Evolutionary conservation across 2,329 filamentous ascomycete genomes (phyloP).

Genomic region (Westerdykella ornata): DNA sequence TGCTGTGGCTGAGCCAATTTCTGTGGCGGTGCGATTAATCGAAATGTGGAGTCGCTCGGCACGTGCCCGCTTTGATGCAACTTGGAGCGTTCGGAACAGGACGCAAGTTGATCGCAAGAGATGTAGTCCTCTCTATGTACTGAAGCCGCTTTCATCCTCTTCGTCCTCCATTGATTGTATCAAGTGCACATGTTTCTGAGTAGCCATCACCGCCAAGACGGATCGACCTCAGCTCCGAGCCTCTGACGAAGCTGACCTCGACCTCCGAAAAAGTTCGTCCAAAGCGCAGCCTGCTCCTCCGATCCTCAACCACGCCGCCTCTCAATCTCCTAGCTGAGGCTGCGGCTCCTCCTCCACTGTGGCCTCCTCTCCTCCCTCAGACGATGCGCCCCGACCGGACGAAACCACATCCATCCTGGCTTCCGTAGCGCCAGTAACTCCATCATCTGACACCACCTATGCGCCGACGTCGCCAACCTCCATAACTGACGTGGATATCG

Average conservation of each 20-base stretch:
- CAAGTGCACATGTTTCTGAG: too few relatives aligned
- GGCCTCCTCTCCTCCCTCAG: constrained; percentile 26
- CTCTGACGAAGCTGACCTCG: constrained; percentile 14
- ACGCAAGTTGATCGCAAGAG: too few relatives aligned
- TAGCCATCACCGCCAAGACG: background rate
- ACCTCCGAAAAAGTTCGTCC: constrained; percentile 14
- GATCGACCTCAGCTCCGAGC: constrained; percentile 11
- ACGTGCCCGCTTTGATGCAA: too few relatives aligned
- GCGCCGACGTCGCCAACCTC: constrained; percentile 3
- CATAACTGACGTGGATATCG: background rate
- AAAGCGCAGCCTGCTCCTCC: constrained; percentile 6
- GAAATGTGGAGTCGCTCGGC: too few relatives aligned
- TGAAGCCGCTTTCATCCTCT: too few relatives aligned
- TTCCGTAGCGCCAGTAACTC: constrained; percentile 10
- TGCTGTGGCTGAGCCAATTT: background rate
- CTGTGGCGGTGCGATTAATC: background rate
- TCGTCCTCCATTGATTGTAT: too few relatives aligned
- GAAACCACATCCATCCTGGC: constrained; percentile 23
- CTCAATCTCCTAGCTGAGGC: constrained; percentile 10
- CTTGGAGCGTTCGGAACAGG: too few relatives aligned
- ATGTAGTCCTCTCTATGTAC: too few relatives aligned
- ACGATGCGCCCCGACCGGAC: constrained; percentile 33
- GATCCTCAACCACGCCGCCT: constrained; percentile 4
- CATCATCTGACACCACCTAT: constrained; percentile 15
- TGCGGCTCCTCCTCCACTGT: constrained; percentile 26